Evolutionary conservation across 345 rosid species (phyloP).

Genomic region (Populus euphratica): DNA sequence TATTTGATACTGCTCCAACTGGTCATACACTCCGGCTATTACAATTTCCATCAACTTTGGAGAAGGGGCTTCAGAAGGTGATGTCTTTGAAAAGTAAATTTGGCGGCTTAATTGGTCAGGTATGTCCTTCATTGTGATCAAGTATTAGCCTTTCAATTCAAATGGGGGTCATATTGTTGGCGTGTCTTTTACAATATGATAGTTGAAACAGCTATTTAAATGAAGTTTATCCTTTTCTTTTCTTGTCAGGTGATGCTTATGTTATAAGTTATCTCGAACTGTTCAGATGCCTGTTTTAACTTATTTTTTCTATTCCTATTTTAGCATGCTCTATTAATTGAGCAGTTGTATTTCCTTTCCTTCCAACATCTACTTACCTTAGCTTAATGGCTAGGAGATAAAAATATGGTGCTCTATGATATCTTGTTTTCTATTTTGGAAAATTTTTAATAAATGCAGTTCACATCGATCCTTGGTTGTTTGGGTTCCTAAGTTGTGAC

Average conservation of each 20-base stretch:
- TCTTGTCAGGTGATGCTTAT: neutral
- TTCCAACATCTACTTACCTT: neutral
- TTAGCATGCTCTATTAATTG: neutral
- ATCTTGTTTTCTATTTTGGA: neutral
- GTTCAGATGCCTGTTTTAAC: neutral
- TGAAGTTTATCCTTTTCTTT: neutral
- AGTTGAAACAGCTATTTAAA: neutral
- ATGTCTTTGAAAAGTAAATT: constrained; percentile 87
- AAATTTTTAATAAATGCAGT: neutral
- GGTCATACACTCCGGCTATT: constrained; percentile 93
- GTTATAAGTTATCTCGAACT: neutral
- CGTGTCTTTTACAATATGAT: neutral
- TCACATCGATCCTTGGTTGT: neutral
- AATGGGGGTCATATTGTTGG: neutral
- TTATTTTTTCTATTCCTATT: neutral
- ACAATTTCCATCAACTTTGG: constrained; percentile 92
- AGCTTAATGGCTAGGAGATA: neutral
- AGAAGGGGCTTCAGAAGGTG: constrained; percentile 87
- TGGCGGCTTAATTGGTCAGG: constrained; percentile 95
- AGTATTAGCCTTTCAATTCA: neutral
- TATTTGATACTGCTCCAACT: constrained; percentile 98
- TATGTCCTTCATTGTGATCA: constrained; percentile 14
- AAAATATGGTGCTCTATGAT: neutral
- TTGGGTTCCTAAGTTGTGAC: neutral
- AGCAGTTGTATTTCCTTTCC: neutral